Base-by-base conservation (phyloP, 2,329 filamentous ascomycete species). In the Beauveria sp. region DNA sequence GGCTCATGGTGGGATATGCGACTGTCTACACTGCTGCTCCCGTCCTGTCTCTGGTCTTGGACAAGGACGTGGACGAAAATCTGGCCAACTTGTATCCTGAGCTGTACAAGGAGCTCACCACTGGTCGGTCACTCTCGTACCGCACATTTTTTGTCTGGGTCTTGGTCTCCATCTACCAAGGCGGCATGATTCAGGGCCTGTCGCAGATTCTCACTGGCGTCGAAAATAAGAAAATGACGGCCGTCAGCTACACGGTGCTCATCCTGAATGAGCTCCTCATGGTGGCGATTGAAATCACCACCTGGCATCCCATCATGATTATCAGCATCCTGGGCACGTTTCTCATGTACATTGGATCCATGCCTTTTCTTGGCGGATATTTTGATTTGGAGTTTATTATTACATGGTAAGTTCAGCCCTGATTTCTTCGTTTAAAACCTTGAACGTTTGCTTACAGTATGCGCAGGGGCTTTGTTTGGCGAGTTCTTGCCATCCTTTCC, bases 101-200 rank as follows among this genome's bases (percentile, higher is more conserved):
- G 70, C 83, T 99, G 2, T 99, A 99, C 82, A 96, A 96, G 72
- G 96, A 99, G 73, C 81, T 99, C n/a, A 97, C 93, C 0, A 85
- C 86, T 0, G 93, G 93, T 10, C 88, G 90, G 16, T 92, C 89
- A 5, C 82, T 99, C 20, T 93, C 88, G 57, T 98, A 98, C 75
- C 87, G 89, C 60, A 96, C 92, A 12, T 99, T 99, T 77, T 96
- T 97, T 77, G 87, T 93, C 65, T 99, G 96, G 96, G 91, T 98
- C 6, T 81, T 92, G 18, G 91, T 99, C 12, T 96, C 90, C 43
- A 86, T 99, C 67, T 99, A 99, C 75, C 95, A 99, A 74, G 95
- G 95, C 56, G 85, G 90, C 66, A 88, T 98, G 72, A 98, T 99
- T 69, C 93, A 99, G 76, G 93, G 93, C n/a, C 83, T 97, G 14